A percentile compares a stretch with the other conserved stretches of the same genome.
phyloP scores from a whole-genome alignment of 2,329 filamentous ascomycete species.

The Hansfordia pulvinata region DNA sequence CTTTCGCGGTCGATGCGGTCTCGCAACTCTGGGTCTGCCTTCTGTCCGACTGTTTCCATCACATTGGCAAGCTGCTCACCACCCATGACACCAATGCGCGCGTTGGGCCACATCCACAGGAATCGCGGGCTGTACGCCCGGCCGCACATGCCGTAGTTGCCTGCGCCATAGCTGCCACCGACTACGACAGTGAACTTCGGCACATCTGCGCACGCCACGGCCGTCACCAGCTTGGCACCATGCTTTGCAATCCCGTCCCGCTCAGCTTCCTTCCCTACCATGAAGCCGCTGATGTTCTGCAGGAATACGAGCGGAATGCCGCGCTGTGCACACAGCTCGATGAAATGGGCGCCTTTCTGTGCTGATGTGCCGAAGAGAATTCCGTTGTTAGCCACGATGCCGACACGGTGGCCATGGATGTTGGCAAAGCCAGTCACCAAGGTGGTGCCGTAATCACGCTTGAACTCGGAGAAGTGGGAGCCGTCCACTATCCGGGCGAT shows the following conservation, averaged over 20 bases:
- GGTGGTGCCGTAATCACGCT: slow-evolving; percentile 76
- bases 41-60: slow-evolving; percentile 87
- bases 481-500: slow-evolving; percentile 90
- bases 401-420: slow-evolving; percentile 83
- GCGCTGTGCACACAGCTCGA: slow-evolving; percentile 84
- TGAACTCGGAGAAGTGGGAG: slow-evolving; percentile 86
- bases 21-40: slow-evolving; percentile 66
- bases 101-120: slow-evolving; percentile 95
- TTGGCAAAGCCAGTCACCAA: slow-evolving; percentile 83
- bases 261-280: slow-evolving; percentile 90
- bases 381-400: slow-evolving; percentile 91
- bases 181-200: slow-evolving; percentile 96
- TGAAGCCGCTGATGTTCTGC: slow-evolving; percentile 96
- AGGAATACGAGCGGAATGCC: slow-evolving; percentile 84
- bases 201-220: slow-evolving; percentile 84
- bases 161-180: slow-evolving; percentile 84
- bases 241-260: slow-evolving; percentile 95
- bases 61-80: slow-evolving; percentile 81
- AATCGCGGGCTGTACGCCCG: slow-evolving; percentile 85
- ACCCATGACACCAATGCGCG: slow-evolving; percentile 94
- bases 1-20: slow-evolving; percentile 81
- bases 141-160: slow-evolving; percentile 98
- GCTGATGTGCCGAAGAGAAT: slow-evolving; percentile 84
- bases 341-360: slow-evolving; percentile 92
- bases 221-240: slow-evolving; percentile 90